Percentiles rank a stretch among this genome's conserved stretches.
phyloP scores from a whole-genome alignment of 2,329 filamentous ascomycete genomes.

The Pseudovirgaria hyperparasitica region DNA sequence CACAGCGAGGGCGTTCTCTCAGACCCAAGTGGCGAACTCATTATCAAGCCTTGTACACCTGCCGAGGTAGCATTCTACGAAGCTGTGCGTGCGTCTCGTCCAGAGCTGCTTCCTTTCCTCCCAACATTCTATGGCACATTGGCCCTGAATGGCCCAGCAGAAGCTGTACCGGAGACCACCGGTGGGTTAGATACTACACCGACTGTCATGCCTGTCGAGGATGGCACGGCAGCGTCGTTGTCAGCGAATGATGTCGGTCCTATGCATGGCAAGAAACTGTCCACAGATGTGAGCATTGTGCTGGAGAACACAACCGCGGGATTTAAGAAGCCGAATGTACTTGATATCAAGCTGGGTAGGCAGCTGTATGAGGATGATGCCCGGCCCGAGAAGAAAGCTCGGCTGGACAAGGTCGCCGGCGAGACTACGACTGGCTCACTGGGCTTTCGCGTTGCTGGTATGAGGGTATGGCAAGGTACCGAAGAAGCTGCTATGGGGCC shows the following conservation, averaged over 20 bases:
- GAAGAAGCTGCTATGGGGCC: constrained; percentile 6
- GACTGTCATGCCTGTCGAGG: constrained; percentile 4
- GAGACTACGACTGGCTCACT: constrained; percentile 47
- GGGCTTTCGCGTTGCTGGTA: constrained; percentile 52
- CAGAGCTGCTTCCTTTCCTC: constrained; percentile 67
- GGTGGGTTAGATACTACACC: constrained; percentile 19
- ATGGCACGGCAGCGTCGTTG: constrained; percentile 5
- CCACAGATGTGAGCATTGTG: constrained; percentile 69
- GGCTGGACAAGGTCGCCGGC: constrained; percentile 45
- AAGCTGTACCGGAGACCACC: constrained; percentile 18
- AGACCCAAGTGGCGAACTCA: constrained; percentile 67
- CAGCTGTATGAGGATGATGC: constrained; percentile 72
- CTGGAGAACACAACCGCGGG: constrained; percentile 73
- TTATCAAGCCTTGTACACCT: constrained; percentile 87
- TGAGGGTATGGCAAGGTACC: constrained; percentile 42
- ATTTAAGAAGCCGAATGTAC: constrained; percentile 73
- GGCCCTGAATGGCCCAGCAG: constrained; percentile 43
- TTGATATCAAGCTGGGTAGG: constrained; percentile 84
- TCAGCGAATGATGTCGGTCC: constrained; percentile 16
- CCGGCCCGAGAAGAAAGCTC: constrained; percentile 42
- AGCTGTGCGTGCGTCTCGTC: constrained; percentile 50
- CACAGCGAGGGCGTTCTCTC: constrained; percentile 78
- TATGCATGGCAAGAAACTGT: constrained; percentile 50
- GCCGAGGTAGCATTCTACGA: constrained; percentile 88
- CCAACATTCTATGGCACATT: constrained; percentile 76